A percentile compares a stretch with the other conserved stretches of the same genome.
Conservation (phyloP, 1,284 basidiomycete species). For the Inonotus obliquus region DNA sequence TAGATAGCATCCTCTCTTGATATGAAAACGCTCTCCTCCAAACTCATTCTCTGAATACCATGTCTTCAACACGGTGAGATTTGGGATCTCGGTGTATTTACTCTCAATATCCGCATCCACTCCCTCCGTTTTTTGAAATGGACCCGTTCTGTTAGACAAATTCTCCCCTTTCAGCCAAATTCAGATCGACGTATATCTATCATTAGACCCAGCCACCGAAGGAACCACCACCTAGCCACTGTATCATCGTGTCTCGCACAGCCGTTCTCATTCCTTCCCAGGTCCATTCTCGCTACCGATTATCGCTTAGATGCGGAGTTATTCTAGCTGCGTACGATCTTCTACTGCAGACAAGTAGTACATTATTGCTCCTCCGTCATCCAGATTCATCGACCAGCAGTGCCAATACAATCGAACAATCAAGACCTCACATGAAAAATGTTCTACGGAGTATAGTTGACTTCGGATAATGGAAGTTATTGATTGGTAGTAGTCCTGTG, state of each 20-base stretch:
- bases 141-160: background rate
- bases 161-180: background rate
- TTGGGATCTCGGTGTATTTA: background rate
- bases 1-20: background rate
- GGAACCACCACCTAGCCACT: background rate
- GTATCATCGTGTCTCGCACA: background rate
- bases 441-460: background rate
- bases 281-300: background rate
- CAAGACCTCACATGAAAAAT: background rate
- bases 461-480: too few species aligned
- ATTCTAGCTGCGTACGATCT: background rate
- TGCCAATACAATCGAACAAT: background rate
- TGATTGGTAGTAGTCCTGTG: too few species aligned
- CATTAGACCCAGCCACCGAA: background rate
- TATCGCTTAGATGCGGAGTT: background rate
- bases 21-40: background rate
- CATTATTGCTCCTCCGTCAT: background rate
- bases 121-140: background rate
- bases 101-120: constrained; percentile 1
- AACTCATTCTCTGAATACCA: background rate
- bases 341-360: background rate
- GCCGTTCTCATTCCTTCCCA: background rate
- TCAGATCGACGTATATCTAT: background rate
- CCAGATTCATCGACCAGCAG: background rate
- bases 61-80: background rate